phyloP scores from a whole-genome alignment of 2,329 filamentous ascomycete genomes.

The Dendrostoma leiphaemia region DNA sequence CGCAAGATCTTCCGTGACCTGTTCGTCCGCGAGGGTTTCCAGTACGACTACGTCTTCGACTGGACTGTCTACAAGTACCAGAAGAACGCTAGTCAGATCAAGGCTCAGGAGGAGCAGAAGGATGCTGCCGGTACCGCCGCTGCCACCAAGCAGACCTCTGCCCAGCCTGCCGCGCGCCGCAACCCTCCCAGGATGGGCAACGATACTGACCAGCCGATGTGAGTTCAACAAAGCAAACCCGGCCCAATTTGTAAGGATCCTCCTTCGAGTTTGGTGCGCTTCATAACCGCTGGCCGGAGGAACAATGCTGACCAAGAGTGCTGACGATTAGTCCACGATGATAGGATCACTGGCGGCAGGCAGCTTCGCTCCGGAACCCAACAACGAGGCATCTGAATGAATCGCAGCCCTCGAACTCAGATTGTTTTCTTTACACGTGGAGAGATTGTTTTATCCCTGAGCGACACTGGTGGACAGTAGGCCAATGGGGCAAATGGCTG shows the following conservation, averaged over 20 bases:
- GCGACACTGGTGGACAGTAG: conserved; percentile 26
- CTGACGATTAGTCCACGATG: conserved; percentile 82
- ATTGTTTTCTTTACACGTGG: conserved; percentile 22
- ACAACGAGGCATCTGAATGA: conserved; percentile 42
- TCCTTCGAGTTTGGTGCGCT: conserved; percentile 82
- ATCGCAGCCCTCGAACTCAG: conserved; percentile 22
- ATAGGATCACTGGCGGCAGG: conserved; percentile 44
- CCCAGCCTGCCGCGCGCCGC: conserved; percentile 67
- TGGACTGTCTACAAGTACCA: conserved; percentile 99
- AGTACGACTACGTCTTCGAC: conserved; percentile 99
- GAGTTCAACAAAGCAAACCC: conserved; percentile 68
- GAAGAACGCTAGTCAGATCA: conserved; percentile 96
- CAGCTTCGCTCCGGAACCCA: conserved; percentile 77
- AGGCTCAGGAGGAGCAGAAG: conserved; percentile 76
- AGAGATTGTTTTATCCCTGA: conserved; percentile 23
- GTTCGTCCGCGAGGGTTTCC: conserved; percentile 98
- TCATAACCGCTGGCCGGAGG: conserved; percentile 70
- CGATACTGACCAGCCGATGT: conserved; percentile 48
- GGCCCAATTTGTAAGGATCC: conserved; percentile 77
- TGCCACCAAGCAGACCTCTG: conserved; percentile 57
- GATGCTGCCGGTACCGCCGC: conserved; percentile 61
- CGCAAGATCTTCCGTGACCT: conserved; percentile 99
- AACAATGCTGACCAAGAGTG: conserved; percentile 72
- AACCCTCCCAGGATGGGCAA: conserved; percentile 70
- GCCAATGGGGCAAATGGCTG: conserved; percentile 35